Conservation (phyloP, 345 rosid genomes). For the Clausena lansium region DNA sequence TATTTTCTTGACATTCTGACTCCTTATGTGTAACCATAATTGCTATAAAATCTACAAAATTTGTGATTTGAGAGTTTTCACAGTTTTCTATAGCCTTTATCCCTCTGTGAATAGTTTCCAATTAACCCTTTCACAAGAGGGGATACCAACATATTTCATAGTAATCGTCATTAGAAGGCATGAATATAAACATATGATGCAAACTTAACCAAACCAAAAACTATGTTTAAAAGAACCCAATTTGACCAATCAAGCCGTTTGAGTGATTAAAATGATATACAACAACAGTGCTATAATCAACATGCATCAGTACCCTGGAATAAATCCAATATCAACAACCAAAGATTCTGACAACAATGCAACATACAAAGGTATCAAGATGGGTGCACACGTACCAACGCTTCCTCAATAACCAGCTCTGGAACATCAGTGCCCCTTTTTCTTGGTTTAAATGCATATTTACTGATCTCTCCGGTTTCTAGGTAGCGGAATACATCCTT, state of each 20-base stretch:
- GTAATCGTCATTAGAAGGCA: background rate
- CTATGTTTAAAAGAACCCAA: background rate
- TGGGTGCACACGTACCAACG: conserved; percentile 13
- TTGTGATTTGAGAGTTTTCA: background rate
- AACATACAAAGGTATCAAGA: background rate
- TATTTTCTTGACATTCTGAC: background rate
- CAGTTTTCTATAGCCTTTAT: background rate
- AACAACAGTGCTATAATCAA: background rate
- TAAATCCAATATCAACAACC: background rate
- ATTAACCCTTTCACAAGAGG: background rate
- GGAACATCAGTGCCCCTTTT: background rate
- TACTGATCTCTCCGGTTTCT: conserved; percentile 33
- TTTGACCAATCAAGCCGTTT: background rate
- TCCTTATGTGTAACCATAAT: background rate
- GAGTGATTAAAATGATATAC: background rate
- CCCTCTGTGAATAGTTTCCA: background rate
- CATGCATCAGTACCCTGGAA: background rate
- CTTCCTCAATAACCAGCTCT: background rate
- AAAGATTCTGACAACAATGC: background rate
- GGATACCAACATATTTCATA: background rate
- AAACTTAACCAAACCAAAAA: background rate
- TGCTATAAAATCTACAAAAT: background rate
- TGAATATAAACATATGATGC: background rate
- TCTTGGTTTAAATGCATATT: conserved; percentile 18
- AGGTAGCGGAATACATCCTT: conserved; percentile 36